Conservation (phyloP, 2,329 filamentous ascomycete species). For the Ascochyta viciae-villosae region DNA sequence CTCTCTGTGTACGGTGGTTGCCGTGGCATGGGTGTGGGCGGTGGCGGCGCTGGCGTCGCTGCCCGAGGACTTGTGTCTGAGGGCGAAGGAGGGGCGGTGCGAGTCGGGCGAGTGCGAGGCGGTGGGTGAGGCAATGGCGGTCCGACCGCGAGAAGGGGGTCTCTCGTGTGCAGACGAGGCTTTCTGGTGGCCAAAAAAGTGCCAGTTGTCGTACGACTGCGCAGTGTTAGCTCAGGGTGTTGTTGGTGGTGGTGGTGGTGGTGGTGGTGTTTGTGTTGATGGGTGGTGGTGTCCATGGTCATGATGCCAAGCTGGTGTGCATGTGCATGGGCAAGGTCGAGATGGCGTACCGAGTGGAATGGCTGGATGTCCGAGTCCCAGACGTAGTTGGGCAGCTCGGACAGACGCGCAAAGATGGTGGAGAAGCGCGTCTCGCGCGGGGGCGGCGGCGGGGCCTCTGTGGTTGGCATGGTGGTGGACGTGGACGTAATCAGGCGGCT, state of each 20-base stretch:
- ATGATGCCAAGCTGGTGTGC: too few species aligned
- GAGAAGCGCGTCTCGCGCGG: constrained; percentile 34
- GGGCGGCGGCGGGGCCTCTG: constrained; percentile 17
- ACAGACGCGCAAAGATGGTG: constrained; percentile 44
- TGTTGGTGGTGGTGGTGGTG: too few species aligned
- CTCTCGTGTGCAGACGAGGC: constrained; percentile 26
- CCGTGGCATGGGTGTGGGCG: constrained; percentile 57
- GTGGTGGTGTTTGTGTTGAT: too few species aligned
- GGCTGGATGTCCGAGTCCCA: constrained; percentile 53
- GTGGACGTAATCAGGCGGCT: neutral
- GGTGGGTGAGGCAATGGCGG: constrained; percentile 32
- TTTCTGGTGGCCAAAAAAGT: constrained; percentile 54
- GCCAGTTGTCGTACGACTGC: constrained; percentile 87
- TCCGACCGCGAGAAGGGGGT: constrained; percentile 35
- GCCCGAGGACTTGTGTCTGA: constrained; percentile 44
- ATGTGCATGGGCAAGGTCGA: too few species aligned
- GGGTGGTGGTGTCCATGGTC: too few species aligned
- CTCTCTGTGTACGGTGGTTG: constrained; percentile 45
- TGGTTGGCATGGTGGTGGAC: constrained; percentile 29
- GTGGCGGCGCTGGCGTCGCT: constrained; percentile 47
- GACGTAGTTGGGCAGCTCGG: constrained; percentile 49
- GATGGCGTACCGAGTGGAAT: constrained; percentile 54
- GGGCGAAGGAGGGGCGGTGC: constrained; percentile 33
- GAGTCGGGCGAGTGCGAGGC: constrained; percentile 42
- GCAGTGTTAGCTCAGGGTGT: constrained; percentile 23